Evolutionary conservation across 2,329 filamentous ascomycete genomes (phyloP), one percentile per base, ranked within the genome.

Genomic region (Ceratocystis ficicola): DNA sequence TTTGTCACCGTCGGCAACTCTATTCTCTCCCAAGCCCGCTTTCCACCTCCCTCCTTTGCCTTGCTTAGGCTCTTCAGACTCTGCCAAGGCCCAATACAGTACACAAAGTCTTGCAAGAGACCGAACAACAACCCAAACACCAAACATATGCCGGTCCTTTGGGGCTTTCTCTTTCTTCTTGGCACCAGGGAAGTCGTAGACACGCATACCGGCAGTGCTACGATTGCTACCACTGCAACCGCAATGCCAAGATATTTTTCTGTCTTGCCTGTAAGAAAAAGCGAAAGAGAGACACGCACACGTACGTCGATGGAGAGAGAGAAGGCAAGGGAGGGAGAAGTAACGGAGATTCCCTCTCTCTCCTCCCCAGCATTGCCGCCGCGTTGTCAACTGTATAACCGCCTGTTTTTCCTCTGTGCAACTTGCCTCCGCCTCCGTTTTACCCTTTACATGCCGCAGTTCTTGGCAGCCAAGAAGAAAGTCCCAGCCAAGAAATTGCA

Each of bases 131-230:
- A 59, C 36, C 52, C 52, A 59, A 32, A 59, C 52, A 59, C 52
- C 52, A 59, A 32, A 59, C 52, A 59, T 59, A 30, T 59, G 28
- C 52, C 52, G 52, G 52, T 30, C 52, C 52, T 59, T 59, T 32
- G 12, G 52, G 52, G 52, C 52, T 59, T 59, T 25, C 28, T 59
- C 17, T 30, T 41, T 20, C 52, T 30, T 59, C 52, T 59, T 59
- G 52, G 52, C 52, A 59, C 52, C 25, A 59, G 28, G 52, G 52
- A 59, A 59, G 28, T 59, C 25, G n/a, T 36, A 59, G 52, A 59
- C 52, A 59, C 52, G 52, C 52, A 59, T 59, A 25, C 52, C 52
- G 52, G 52, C 52, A 59, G 52, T 59, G 28, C 52, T 1, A 59
- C 52, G 28, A 59, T 59, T 59, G 52, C 52, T n/a, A 59, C 28